Base-by-base conservation (phyloP, 73 alveolate species). In the Paraurostyla sp. region DNA sequence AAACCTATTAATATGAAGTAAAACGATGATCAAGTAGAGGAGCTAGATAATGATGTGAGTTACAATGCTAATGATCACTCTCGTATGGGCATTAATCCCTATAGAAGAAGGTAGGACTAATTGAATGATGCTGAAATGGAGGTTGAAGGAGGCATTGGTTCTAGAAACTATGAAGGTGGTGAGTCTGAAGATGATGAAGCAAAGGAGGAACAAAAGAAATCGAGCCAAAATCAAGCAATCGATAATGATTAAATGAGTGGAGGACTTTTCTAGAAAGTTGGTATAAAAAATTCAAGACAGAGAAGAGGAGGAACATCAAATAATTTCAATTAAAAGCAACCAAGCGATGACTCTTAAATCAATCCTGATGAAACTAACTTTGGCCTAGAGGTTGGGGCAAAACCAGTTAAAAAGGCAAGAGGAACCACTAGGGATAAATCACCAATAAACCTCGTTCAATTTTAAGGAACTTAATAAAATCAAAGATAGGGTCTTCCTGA, bases 61-160 rank as follows among this genome's bases (percentile, higher is more conserved):
- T n/a, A n/a, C n/a, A 38, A 65, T 65, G 7, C 41, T 9, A 33
- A 65, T 25, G 82, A 65, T 65, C 35, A 40, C 25, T 65, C 82
- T 11, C 7, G 20, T 6, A 40, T 65, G 32, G 46, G 40, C 20
- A 2, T 65, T 18, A 65, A 65, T 40, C 58, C 6, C 4, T 49
- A n/a, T 11, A 38, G 58, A 23, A 22, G 82, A 22, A 20, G 25
- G 3, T 65, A 18, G 41, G 38, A 15, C 13, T 38, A 33, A 3
- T 32, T 56, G 82, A 22, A 6, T 65, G 36, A 65, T 65, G 82
- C 56, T 6, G 82, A 22, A 18, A 65, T 65, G 82, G 82, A 65
- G 40, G 82, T 65, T 15, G 82, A 65, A 22, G 32, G n/a, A 3
- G 50, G 13, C n/a, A n/a, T n/a, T 35, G 27, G 41, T 16, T 38